phyloP scores from a whole-genome alignment of 2,329 filamentous ascomycete species.

The Chaetomium strumarium region DNA sequence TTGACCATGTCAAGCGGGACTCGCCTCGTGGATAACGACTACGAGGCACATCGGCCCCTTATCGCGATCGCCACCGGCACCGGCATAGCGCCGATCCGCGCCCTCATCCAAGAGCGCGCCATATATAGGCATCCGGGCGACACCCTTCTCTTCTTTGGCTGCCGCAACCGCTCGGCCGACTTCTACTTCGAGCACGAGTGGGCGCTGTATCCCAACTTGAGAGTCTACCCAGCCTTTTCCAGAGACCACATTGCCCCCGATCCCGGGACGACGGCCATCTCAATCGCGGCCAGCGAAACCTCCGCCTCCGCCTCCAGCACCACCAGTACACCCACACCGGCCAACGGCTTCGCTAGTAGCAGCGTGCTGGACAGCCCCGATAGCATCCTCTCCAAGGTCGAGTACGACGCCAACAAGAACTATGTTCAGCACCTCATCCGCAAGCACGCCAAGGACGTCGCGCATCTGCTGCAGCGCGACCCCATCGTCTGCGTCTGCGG shows the following conservation, averaged over 20 bases:
- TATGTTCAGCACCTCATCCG: slow-evolving; percentile 53
- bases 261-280: background rate
- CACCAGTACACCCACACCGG: background rate
- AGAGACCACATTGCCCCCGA: slow-evolving; percentile 32
- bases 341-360: background rate
- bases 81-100: slow-evolving; percentile 77
- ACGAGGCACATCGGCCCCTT: slow-evolving; percentile 47
- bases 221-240: slow-evolving; percentile 43
- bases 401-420: slow-evolving; percentile 37
- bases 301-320: background rate
- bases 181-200: slow-evolving; percentile 81
- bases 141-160: slow-evolving; percentile 74
- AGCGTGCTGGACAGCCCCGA: too few relatives aligned
- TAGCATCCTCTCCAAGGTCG: slow-evolving; percentile 1
- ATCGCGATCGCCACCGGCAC: slow-evolving; percentile 81
- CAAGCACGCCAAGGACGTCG: slow-evolving; percentile 35
- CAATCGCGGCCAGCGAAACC: background rate
- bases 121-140: slow-evolving; percentile 30
- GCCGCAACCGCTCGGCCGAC: slow-evolving; percentile 67
- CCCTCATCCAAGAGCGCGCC: slow-evolving; percentile 69
- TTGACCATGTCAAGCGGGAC: slow-evolving; percentile 45
- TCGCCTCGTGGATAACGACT: slow-evolving; percentile 36
- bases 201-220: slow-evolving; percentile 34
- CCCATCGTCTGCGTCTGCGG: slow-evolving; percentile 51
- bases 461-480: slow-evolving; percentile 32